Base-by-base conservation (phyloP, 345 rosid species). In the Xanthoceras sorbifolium region DNA sequence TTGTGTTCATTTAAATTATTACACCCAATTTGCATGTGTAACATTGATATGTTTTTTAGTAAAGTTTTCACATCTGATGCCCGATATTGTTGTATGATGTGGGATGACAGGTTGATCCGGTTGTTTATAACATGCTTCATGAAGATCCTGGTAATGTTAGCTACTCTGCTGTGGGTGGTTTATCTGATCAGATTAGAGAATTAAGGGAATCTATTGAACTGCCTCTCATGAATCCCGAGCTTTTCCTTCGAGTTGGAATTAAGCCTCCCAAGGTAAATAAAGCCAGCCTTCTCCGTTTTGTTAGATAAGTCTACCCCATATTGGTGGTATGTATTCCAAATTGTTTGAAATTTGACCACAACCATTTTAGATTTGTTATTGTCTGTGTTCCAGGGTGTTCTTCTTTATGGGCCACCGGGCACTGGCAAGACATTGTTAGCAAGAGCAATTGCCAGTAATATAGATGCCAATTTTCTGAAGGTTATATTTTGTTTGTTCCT, bases 401-500 rank as follows among this genome's bases (percentile, higher is more conserved):
- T 93, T 78, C 89, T 93, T 25, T 95, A 95, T 84, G 98, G 97
- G 69, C 99, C 99, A 84, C 98, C 98, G 0, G 99, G 98, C 25
- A 93, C 99, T 1, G 98, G 99, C 29, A 93, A 95, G 86, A 95
- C 98, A 15, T 84, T 95, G 64, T 81, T 95, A 57, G 99, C 98
- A 7, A 92, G 98, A 82, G 98, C 99, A 67, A 93, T 95, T 64
- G 98, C 99, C 18, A 96, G 99, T 82, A 93, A 93, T 78, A 92
- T 96, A 12, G 98, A 93, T 85, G 99, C 98, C 71, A 96, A 96
- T 82, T 96, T 96, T 82, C 84, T 96, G 74, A 96, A 93, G 94
- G 99, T 93, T 52, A 66, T 57, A 15, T 73, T 52, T 59, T 72
- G 67, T 62, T 69, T 69, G 80, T 65, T 60, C 32, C 55, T 22